Conservation (phyloP, 768 basidiomycete genomes). For the Ramaria sp. region DNA sequence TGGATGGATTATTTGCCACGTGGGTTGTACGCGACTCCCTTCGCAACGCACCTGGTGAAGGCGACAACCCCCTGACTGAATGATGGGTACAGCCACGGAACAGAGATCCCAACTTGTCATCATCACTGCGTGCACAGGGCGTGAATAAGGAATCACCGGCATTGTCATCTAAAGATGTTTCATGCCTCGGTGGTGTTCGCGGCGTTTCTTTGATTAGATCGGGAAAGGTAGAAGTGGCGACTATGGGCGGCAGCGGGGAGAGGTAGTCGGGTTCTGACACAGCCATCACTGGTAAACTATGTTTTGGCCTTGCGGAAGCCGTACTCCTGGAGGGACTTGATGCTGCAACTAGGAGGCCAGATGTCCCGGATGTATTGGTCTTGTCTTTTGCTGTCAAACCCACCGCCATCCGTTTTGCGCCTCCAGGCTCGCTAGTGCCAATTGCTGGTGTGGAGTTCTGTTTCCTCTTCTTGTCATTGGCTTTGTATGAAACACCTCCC, state of each 20-base stretch:
- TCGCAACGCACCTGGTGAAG: neutral
- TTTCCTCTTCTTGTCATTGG: constrained; percentile 1
- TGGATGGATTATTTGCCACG: neutral
- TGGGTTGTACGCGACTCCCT: neutral
- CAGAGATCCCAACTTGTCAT: neutral
- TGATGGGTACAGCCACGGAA: neutral
- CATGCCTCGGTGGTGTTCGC: neutral
- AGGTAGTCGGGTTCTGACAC: constrained; percentile 7
- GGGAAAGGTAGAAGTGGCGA: neutral
- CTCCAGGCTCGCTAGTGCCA: neutral
- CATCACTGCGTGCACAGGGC: neutral
- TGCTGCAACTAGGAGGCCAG: neutral
- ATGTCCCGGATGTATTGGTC: neutral
- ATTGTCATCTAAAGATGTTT: neutral
- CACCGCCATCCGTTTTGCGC: neutral
- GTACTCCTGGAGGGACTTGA: constrained; percentile 4
- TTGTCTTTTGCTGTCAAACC: neutral
- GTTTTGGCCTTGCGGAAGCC: neutral
- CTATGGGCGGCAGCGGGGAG: neutral
- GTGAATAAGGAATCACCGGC: constrained; percentile 6
- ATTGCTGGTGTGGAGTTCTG: neutral
- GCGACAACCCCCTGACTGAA: neutral
- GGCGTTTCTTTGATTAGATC: constrained; percentile 2
- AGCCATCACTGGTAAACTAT: neutral
- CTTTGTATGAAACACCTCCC: neutral